Percentiles rank a stretch among this genome's conserved stretches.
These are phyloP conservation scores for Starmera stellimalicola DNA, from an alignment of 1,139 yeast species.

Conservation along the genomic window DNA sequence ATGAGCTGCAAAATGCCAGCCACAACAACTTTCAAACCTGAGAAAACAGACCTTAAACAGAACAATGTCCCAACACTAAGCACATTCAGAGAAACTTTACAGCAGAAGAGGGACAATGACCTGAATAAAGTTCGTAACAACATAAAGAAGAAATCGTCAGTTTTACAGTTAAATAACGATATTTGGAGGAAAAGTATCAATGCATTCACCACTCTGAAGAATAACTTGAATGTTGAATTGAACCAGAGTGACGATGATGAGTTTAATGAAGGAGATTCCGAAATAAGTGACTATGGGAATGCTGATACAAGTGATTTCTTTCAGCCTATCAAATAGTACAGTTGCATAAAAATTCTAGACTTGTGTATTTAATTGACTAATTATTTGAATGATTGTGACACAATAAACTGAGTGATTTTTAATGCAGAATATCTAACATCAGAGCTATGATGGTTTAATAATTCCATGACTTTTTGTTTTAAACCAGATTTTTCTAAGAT, in stretches of 20 bases:
- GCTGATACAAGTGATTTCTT: slow-evolving; percentile 19
- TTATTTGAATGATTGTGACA: slow-evolving; percentile 53
- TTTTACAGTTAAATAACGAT: neutral
- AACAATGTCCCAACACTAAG: slow-evolving; percentile 3
- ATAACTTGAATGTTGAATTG: neutral
- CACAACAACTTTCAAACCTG: slow-evolving; percentile 1
- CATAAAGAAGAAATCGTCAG: neutral
- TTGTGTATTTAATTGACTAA: neutral
- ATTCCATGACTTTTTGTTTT: slow-evolving; percentile 74
- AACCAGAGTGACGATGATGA: neutral
- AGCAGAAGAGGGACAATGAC: neutral
- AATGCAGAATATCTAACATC: slow-evolving; percentile 93
- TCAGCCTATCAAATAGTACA: slow-evolving; percentile 14
- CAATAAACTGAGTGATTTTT: slow-evolving; percentile 85
- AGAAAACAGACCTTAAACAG: neutral
- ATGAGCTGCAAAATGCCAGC: slow-evolving; percentile 15
- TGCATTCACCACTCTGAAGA: neutral
- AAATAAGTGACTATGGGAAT: slow-evolving; percentile 14
- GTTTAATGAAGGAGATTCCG: slow-evolving; percentile 6
- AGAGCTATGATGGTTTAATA: slow-evolving; percentile 74
- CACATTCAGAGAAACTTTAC: slow-evolving; percentile 6
- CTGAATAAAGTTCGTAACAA: neutral
- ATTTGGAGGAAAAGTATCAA: neutral
- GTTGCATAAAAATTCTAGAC: neutral
- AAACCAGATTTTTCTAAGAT: slow-evolving; percentile 42